Percentiles rank a stretch among this genome's conserved stretches.
These are phyloP conservation scores for Capronia coronata DNA, from an alignment of 2,329 filamentous ascomycete species.

Conservation along the genomic window DNA sequence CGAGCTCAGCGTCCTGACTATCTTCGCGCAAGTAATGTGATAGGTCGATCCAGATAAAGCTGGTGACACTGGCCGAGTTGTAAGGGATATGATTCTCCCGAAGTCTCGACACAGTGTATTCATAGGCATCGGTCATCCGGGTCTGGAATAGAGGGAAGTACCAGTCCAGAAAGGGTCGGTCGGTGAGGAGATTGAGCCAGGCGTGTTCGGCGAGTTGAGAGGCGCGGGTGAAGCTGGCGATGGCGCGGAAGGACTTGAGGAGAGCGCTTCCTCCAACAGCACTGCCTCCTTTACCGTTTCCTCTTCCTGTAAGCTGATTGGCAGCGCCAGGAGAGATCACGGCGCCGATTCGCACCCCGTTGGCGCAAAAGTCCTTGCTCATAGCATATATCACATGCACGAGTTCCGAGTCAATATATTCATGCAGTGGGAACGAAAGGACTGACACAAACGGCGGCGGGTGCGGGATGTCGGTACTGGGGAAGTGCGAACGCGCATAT, in stretches of 20 bases:
- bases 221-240: constrained; percentile 44
- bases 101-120: constrained; percentile 15
- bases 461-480: constrained; percentile 28
- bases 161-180: constrained; percentile 12
- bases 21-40: constrained; percentile 16
- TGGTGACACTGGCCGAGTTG: constrained; percentile 18
- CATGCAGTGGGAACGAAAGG: constrained; percentile 42
- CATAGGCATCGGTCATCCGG: constrained; percentile 21
- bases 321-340: constrained; percentile 37
- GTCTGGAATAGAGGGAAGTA: constrained; percentile 20
- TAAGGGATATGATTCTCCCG: constrained; percentile 15
- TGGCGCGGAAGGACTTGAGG: constrained; percentile 35
- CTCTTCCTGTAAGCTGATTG: no score
- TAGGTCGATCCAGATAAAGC: constrained; percentile 25
- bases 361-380: constrained; percentile 26
- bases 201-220: constrained; percentile 41
- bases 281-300: no score
- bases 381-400: constrained; percentile 22
- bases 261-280: constrained; percentile 27
- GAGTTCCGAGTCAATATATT: constrained; percentile 40
- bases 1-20: constrained; percentile 14
- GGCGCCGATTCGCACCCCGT: constrained; percentile 32
- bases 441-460: constrained; percentile 42
- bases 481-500: constrained; percentile 50
- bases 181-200: constrained; percentile 21